Conservation (phyloP, 1,284 basidiomycete genomes). For the Ustilago crameri region DNA sequence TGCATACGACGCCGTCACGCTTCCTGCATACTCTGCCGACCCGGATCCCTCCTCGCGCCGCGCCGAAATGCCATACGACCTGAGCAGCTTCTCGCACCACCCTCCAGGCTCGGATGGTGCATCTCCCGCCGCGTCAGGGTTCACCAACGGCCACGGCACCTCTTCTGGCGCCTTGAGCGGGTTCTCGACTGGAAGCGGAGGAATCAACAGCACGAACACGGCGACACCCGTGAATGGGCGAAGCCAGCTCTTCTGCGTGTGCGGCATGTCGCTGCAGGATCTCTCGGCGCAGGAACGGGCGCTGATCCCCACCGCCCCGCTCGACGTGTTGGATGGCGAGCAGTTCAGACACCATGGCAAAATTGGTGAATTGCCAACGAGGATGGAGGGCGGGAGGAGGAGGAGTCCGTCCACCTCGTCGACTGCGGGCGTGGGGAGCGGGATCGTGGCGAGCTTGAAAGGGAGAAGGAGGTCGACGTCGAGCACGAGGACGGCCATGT, state of each 20-base stretch:
- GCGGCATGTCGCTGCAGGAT: conserved; percentile 64
- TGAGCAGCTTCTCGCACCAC: conserved; percentile 29
- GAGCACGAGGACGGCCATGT: conserved; percentile 26
- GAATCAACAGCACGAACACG: conserved; percentile 38
- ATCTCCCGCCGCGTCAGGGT: conserved; percentile 8
- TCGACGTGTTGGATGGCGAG: conserved; percentile 50
- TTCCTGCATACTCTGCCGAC: conserved; percentile 59
- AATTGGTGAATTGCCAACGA: conserved; percentile 57
- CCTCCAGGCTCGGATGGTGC: conserved; percentile 13
- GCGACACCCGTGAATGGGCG: conserved; percentile 51
- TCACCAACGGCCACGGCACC: not conserved
- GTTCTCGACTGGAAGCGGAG: not conserved
- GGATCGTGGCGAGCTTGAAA: conserved; percentile 32
- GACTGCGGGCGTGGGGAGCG: conserved; percentile 11
- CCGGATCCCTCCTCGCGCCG: conserved; percentile 30
- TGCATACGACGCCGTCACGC: conserved; percentile 65
- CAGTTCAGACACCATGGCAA: conserved; percentile 57
- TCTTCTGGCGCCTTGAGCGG: not conserved
- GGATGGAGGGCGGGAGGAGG: conserved; percentile 17
- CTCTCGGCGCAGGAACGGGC: conserved; percentile 57
- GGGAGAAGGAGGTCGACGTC: conserved; percentile 27
- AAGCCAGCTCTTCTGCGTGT: conserved; percentile 65
- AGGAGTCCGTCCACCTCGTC: conserved; percentile 14
- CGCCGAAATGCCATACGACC: conserved; percentile 58
- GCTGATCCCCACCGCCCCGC: conserved; percentile 55